Base-by-base conservation (phyloP, 2,329 filamentous ascomycete species). In the Cercospora sp. region DNA sequence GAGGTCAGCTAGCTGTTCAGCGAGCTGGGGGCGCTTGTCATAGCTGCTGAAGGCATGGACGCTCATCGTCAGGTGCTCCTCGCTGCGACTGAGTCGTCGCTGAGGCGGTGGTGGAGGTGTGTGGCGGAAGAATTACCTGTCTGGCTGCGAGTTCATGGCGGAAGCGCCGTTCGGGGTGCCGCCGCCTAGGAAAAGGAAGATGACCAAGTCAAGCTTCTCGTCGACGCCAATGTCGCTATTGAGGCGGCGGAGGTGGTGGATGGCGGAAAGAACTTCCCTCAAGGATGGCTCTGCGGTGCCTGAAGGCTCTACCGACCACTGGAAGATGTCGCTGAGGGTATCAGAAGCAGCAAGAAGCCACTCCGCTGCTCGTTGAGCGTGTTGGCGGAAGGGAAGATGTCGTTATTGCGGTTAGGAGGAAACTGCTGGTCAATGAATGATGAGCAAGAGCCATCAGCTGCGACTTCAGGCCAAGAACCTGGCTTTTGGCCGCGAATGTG, bases 381-480 rank as follows among this genome's bases (percentile, higher is more conserved):
- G 16, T 58, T 13, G 16, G 10, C 4, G 55, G 28, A 10, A 58
- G 13, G 55, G 3, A 34, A 32, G 61, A 32, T 2, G 40, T 53
- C 26, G 43, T 51, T 26, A 16, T 63, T 13, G 43, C 6, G 61
- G 30, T 26, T 24, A 43, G 32, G 26, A 53, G 43, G 61, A 51
- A 51, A 24, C 12, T 51, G 37, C 16, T 51, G 61, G 61, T 51
- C 45, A 13, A 24, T 45, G 24, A 9, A 12, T 49, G 21, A 24
- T 4, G 40, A 16, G 40, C 9, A 18, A 34, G 55, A 58, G n/a
- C 55, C 32, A 34, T 18, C 55, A 58, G 55, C 30, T n/a, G 55
- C 43, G 5, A 62, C 59, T 45, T 0, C 34, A 18, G 16, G 61
- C 61, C 61, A 63, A 63, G 61, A 63, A n/a, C 32, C 37, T 40